Percentiles rank a stretch among this genome's conserved stretches.
These are phyloP conservation scores for Akebia trifoliata DNA, from an alignment of 164 flowering plant genomes.

Conservation along the genomic window DNA sequence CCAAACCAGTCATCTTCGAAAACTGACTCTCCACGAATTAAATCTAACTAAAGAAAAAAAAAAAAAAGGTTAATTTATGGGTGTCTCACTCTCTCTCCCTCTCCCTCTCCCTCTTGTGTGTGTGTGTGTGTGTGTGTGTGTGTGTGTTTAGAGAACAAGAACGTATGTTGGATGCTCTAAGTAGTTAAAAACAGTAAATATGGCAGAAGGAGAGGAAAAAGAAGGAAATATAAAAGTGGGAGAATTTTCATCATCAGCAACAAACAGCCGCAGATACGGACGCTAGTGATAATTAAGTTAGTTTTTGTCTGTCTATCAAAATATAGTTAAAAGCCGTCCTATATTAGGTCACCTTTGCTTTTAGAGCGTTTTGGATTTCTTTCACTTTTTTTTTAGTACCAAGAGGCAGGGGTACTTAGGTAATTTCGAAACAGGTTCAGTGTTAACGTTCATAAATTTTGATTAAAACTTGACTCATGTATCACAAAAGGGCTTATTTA, in stretches of 20 bases:
- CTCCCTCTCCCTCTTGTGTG: constrained; percentile 17
- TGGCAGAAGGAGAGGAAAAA: constrained; percentile 9
- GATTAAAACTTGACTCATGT: too few species aligned
- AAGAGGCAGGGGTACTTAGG: neutral
- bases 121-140: too few species aligned
- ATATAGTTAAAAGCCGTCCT: constrained; percentile 79
- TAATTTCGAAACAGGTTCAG: neutral
- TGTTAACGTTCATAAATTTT: neutral
- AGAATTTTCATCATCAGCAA: constrained; percentile 15
- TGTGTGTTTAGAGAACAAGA: constrained; percentile 12
- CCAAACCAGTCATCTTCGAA: constrained; percentile 31
- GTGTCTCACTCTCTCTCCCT: constrained; percentile 14
- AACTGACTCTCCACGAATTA: constrained; percentile 20
- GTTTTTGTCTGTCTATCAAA: constrained; percentile 73
- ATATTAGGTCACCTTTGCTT: constrained; percentile 50
- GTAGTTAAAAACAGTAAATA: constrained; percentile 14
- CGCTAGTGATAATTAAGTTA: constrained; percentile 59
- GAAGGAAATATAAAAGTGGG: constrained; percentile 5
- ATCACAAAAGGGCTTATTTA: too few species aligned
- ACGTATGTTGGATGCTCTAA: constrained; percentile 21
- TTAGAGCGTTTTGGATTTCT: constrained; percentile 32
- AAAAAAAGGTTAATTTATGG: constrained; percentile 36
- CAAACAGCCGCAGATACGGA: constrained; percentile 57
- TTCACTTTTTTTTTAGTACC: neutral
- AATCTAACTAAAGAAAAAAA: constrained; percentile 18